A percentile compares a stretch with the other conserved stretches of the same genome.
Conservation (phyloP, 306 rosid genomes). For the Prunus mume region DNA sequence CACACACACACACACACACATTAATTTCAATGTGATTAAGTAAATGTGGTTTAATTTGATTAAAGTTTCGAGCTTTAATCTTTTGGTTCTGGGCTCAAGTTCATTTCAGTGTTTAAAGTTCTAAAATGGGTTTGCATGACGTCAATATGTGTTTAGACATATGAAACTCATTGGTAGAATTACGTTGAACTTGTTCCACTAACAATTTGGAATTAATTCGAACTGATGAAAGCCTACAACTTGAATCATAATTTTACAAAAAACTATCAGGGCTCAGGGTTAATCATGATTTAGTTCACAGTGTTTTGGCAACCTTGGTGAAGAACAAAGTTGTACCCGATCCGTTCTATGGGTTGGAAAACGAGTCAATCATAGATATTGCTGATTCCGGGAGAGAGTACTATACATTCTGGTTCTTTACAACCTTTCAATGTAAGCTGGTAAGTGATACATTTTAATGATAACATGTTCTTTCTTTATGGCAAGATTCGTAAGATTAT, state of each 20-base stretch:
- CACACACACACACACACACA: too few relatives aligned
- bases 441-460: conserved; percentile 30
- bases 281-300: conserved; percentile 30
- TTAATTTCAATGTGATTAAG: not conserved
- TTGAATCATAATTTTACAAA: not conserved
- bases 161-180: not conserved
- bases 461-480: not conserved
- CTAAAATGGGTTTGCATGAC: not conserved
- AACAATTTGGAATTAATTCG: not conserved
- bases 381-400: conserved; percentile 89
- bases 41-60: not conserved
- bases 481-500: not conserved
- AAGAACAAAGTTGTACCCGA: conserved; percentile 80
- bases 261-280: not conserved
- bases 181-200: not conserved
- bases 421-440: conserved; percentile 63
- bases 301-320: conserved; percentile 82
- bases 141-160: not conserved
- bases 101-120: not conserved
- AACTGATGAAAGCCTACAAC: not conserved
- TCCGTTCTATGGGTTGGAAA: conserved; percentile 81
- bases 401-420: conserved; percentile 94
- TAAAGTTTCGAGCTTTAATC: not conserved
- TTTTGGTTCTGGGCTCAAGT: not conserved
- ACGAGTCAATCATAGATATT: conserved; percentile 70